phyloP scores from a whole-genome alignment of 768 basidiomycete species.

The Brasilioporus rufonigricans region DNA sequence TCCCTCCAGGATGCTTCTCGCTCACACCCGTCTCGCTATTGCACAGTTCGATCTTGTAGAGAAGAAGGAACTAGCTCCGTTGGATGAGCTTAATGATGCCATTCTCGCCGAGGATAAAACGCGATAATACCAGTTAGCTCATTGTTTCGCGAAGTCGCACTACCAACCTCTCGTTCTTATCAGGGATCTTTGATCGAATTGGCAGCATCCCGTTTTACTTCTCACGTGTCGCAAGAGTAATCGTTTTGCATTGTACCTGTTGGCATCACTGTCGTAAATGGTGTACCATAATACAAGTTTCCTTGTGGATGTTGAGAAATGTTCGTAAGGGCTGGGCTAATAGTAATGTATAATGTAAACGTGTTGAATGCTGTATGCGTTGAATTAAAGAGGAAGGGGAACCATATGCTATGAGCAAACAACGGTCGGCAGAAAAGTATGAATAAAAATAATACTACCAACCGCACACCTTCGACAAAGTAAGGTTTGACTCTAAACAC shows the following conservation, averaged over 20 bases:
- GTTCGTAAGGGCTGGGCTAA: background rate
- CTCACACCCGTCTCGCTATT: slow-evolving; percentile 6
- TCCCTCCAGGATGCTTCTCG: background rate
- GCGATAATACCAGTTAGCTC: slow-evolving; percentile 16
- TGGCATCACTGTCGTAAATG: slow-evolving; percentile 13
- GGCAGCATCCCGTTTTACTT: background rate
- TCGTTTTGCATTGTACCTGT: slow-evolving; percentile 6
- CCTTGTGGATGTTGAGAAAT: slow-evolving; percentile 1
- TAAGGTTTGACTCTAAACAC: background rate
- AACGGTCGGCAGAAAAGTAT: background rate
- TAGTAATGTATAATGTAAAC: background rate
- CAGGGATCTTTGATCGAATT: background rate
- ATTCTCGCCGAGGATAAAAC: slow-evolving; percentile 63
- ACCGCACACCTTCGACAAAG: background rate
- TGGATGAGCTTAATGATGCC: slow-evolving; percentile 94
- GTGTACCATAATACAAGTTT: slow-evolving; percentile 8
- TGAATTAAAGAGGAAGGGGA: background rate
- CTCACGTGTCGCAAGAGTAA: background rate
- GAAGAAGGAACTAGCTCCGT: slow-evolving; percentile 91
- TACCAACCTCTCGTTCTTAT: background rate
- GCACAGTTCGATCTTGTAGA: slow-evolving; percentile 88
- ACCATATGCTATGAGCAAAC: slow-evolving; percentile 4
- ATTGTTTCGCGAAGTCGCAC: background rate
- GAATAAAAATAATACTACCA: background rate
- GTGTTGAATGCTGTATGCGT: slow-evolving; percentile 3